Evolutionary conservation across 148 eudicot species (phyloP).

Genomic region (Amaranthus palmeri): DNA sequence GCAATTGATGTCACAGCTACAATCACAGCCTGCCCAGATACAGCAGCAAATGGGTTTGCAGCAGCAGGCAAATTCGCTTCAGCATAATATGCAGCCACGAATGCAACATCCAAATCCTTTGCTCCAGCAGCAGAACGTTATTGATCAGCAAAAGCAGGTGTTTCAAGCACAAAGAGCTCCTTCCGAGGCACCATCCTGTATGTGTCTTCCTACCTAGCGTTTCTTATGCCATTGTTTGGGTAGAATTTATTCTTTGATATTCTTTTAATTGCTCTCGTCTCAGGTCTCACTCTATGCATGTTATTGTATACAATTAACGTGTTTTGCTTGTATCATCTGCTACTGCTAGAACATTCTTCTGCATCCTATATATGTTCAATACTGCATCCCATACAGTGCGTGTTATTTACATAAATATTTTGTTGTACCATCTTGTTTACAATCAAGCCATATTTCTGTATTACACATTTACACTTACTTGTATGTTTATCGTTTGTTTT

Average conservation of each 20-base stretch:
- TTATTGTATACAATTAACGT: background rate
- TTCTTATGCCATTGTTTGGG: background rate
- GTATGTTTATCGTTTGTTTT: background rate
- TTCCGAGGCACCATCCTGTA: constrained; percentile 76
- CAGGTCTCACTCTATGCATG: background rate
- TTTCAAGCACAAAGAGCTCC: constrained; percentile 67
- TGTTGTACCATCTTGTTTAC: background rate
- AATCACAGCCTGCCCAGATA: constrained; percentile 68
- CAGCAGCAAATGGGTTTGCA: constrained; percentile 71
- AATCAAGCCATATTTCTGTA: background rate
- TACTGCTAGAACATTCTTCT: background rate
- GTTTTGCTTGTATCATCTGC: background rate
- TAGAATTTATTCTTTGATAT: background rate
- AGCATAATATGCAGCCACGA: constrained; percentile 75
- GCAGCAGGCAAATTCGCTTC: constrained; percentile 59
- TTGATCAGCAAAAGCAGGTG: constrained; percentile 82
- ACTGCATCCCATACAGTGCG: background rate
- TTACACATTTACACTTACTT: background rate
- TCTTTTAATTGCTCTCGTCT: background rate
- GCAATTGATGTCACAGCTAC: constrained; percentile 70
- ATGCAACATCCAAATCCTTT: constrained; percentile 58
- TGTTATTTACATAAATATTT: background rate
- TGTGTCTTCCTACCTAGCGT: constrained; percentile 26
- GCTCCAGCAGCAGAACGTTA: constrained; percentile 65
- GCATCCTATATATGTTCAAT: background rate